Percentiles rank a stretch among this genome's conserved stretches.
phyloP scores from a whole-genome alignment of 768 basidiomycete species.

The Lactifluus volemus region DNA sequence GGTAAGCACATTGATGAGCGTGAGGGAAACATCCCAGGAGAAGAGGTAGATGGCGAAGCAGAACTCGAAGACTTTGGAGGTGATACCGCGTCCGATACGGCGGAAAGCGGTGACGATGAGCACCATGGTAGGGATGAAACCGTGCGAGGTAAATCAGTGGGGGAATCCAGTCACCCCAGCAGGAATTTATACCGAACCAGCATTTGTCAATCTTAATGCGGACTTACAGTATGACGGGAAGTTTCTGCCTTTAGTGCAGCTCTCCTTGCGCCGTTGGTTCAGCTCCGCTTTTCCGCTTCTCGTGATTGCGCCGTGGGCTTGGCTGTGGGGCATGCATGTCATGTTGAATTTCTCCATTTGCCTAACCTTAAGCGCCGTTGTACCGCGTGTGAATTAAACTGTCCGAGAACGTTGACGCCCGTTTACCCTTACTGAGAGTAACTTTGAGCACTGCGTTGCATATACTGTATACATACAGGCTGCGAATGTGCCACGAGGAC shows the following conservation, averaged over 20 bases:
- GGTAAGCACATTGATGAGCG: conserved; percentile 42
- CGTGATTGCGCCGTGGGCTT: neutral
- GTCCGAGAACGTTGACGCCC: too few relatives aligned
- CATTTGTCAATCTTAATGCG: neutral
- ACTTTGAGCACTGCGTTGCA: too few relatives aligned
- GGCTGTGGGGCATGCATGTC: too few relatives aligned
- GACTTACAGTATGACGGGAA: neutral
- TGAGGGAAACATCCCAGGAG: conserved; percentile 45
- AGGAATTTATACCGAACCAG: neutral
- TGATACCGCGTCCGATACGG: conserved; percentile 9
- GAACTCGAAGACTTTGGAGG: neutral
- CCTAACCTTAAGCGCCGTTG: too few relatives aligned
- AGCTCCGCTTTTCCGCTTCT: neutral
- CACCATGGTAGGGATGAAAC: neutral
- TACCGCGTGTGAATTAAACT: too few relatives aligned
- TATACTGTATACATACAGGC: too few relatives aligned
- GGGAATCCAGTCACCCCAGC: neutral
- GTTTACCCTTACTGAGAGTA: too few relatives aligned
- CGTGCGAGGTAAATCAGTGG: too few relatives aligned
- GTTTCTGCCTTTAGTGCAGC: neutral
- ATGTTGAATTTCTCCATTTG: too few relatives aligned
- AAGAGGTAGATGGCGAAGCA: conserved; percentile 25
- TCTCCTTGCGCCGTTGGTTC: neutral
- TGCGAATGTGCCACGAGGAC: too few relatives aligned
- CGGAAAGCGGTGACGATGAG: conserved; percentile 13